These are phyloP conservation scores for Quillaja saponaria DNA, from an alignment of 306 rosid species.

Conservation along the genomic window DNA sequence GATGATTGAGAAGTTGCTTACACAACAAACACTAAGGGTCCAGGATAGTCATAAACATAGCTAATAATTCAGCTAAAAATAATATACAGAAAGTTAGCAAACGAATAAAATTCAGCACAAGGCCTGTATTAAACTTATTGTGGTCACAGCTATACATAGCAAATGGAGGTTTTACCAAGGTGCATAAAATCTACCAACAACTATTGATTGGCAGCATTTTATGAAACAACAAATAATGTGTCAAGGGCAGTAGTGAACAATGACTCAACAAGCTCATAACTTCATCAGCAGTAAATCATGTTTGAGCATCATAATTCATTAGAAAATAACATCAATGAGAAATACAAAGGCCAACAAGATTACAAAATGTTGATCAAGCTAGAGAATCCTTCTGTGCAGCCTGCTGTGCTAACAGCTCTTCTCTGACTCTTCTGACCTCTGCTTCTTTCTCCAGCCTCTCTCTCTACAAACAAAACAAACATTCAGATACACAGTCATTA, in stretches of 20 bases:
- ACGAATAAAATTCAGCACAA: not conserved
- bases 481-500: not conserved
- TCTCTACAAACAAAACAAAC: slow-evolving; percentile 34
- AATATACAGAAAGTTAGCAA: too few relatives aligned
- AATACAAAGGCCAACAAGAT: slow-evolving; percentile 25
- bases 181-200: slow-evolving; percentile 22
- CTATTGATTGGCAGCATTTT: slow-evolving; percentile 1
- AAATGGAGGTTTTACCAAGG: not conserved
- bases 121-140: not conserved
- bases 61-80: too few relatives aligned
- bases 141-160: not conserved
- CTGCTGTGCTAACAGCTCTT: slow-evolving; percentile 63
- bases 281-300: slow-evolving; percentile 9
- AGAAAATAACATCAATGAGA: slow-evolving; percentile 24
- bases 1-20: too few relatives aligned
- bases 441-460: slow-evolving; percentile 82
- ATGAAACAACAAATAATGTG: slow-evolving; percentile 5
- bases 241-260: slow-evolving; percentile 15
- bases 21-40: too few relatives aligned
- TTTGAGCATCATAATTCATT: slow-evolving; percentile 36
- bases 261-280: slow-evolving; percentile 15
- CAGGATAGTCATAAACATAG: too few relatives aligned
- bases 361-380: slow-evolving; percentile 44
- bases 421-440: slow-evolving; percentile 82
- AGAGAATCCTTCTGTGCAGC: slow-evolving; percentile 57